phyloP scores from a whole-genome alignment of 805 yeast species.

The Torulaspora quercuum region DNA sequence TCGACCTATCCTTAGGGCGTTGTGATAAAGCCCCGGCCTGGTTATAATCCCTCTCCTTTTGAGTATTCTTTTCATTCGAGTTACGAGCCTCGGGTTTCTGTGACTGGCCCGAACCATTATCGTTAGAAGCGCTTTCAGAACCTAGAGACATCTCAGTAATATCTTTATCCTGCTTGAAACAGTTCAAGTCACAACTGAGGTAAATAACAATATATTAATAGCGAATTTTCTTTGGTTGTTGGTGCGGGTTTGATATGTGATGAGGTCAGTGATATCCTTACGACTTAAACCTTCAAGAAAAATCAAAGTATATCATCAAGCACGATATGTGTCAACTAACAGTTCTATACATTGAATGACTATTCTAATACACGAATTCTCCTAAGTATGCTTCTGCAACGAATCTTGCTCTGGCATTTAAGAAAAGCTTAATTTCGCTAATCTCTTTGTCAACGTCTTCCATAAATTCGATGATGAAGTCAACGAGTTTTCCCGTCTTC shows the following conservation, averaged over 20 bases:
- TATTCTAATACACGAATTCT: slow-evolving; percentile 66
- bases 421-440: slow-evolving; percentile 94
- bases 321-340: too few relatives aligned
- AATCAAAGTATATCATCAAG: too few relatives aligned
- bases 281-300: too few relatives aligned
- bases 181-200: too few relatives aligned
- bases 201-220: too few relatives aligned
- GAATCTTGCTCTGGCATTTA: slow-evolving; percentile 96
- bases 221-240: neutral
- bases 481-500: slow-evolving; percentile 93
- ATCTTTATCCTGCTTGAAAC: too few relatives aligned
- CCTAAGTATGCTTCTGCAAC: slow-evolving; percentile 94
- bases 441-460: slow-evolving; percentile 98
- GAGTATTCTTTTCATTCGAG: neutral
- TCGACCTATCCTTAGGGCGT: slow-evolving; percentile 6
- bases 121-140: slow-evolving; percentile 8
- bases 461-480: slow-evolving; percentile 96
- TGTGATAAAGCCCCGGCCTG: neutral
- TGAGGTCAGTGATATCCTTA: too few relatives aligned
- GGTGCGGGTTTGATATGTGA: neutral
- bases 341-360: neutral
- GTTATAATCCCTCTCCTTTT: slow-evolving; percentile 1
- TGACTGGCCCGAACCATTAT: slow-evolving; percentile 2
- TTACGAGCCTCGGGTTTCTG: neutral
- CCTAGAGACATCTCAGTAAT: slow-evolving; percentile 12